Conservation (phyloP, 495 filamentous ascomycete genomes). For the Daldinia caldariorum region DNA sequence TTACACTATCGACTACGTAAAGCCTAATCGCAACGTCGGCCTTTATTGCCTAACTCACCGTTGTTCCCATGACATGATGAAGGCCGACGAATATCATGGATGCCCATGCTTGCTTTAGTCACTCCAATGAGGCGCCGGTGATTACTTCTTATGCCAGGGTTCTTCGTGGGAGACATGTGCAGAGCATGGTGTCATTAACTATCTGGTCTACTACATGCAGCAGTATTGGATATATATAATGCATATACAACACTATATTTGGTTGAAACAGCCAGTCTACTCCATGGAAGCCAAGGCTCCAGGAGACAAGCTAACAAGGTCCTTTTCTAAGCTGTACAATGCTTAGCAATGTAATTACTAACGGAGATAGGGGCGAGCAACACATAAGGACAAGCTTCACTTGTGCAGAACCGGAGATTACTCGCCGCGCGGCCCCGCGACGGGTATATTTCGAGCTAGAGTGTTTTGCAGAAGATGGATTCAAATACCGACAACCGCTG, state of each 20-base stretch:
- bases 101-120: neutral
- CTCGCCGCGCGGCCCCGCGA: slow-evolving; percentile 9
- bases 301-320: neutral
- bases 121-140: neutral
- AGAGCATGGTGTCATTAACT: neutral
- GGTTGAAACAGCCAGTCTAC: neutral
- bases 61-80: neutral
- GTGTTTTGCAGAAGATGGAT: neutral
- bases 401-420: slow-evolving; percentile 18
- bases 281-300: neutral
- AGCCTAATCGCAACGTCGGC: slow-evolving; percentile 3
- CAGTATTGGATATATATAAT: neutral
- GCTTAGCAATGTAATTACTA: neutral
- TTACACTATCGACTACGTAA: slow-evolving; percentile 24
- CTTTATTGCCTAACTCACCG: slow-evolving; percentile 4
- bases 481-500: neutral
- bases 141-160: neutral
- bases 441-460: slow-evolving; percentile 19
- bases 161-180: neutral
- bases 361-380: neutral
- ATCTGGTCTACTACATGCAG: neutral
- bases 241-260: neutral
- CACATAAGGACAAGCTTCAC: neutral
- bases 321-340: neutral
- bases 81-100: neutral